Conservation (phyloP, 441 rosid species). For the Iberis amara region DNA sequence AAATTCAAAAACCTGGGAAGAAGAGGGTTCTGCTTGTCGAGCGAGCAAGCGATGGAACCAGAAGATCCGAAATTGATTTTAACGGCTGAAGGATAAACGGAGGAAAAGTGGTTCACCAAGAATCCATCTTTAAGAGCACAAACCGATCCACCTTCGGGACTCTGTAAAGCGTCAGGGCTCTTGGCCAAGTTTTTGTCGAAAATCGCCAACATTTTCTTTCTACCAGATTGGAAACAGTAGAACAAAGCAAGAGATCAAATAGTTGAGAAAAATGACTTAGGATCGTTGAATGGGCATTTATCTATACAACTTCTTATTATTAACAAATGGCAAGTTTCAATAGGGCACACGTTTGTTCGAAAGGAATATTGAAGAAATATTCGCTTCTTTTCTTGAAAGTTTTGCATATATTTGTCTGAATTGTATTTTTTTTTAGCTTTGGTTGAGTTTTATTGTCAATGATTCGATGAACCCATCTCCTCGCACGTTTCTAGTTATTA, state of each 20-base stretch:
- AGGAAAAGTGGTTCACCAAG: conserved; percentile 54
- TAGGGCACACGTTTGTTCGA: conserved; percentile 12
- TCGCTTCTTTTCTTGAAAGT: conserved; percentile 11
- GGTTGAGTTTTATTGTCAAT: too few species aligned
- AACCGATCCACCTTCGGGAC: conserved; percentile 38
- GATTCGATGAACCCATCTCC: too few species aligned
- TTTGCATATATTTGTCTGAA: background rate
- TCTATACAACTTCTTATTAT: background rate
- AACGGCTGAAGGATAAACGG: conserved; percentile 50
- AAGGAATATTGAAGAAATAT: conserved; percentile 14
- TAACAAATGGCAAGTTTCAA: conserved; percentile 10
- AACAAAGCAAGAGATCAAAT: conserved; percentile 11
- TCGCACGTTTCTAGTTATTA: too few species aligned
- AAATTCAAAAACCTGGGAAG: conserved; percentile 54
- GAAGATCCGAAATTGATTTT: conserved; percentile 68
- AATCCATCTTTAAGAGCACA: conserved; percentile 62
- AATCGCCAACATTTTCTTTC: conserved; percentile 60
- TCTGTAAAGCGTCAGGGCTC: conserved; percentile 69
- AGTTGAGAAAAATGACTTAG: conserved; percentile 1
- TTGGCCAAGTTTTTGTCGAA: conserved; percentile 80
- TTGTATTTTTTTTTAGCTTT: too few species aligned
- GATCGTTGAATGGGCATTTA: conserved; percentile 23
- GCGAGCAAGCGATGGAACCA: conserved; percentile 70
- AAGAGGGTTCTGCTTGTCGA: conserved; percentile 67
- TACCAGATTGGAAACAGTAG: conserved; percentile 2